Base-by-base conservation (phyloP, 306 rosid species). In the Amphicarpaea edgeworthii region DNA sequence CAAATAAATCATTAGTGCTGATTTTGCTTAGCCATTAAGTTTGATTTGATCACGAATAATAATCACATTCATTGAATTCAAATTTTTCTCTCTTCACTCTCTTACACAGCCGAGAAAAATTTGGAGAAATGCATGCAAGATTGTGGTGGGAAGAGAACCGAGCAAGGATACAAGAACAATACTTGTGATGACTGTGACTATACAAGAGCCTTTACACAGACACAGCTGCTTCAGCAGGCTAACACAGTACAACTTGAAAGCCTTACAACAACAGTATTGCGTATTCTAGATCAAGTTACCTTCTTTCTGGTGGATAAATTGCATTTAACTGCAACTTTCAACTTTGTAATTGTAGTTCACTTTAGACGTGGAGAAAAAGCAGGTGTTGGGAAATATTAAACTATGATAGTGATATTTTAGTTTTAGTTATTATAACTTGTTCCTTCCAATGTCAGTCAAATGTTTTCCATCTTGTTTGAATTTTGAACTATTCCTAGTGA, bases 131-230 rank as follows among this genome's bases (percentile, higher is more conserved):
- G 89, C 91, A 89, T 20, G 98, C 98, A 0, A 87, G 98, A 83
- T 81, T 91, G 76, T 93, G 98, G 98, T 93, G 98, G 98, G 96
- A 91, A 74, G 95, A 89, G 78, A 93, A 93, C 79, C 93, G 93
- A 23, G 89, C 87, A 0, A 86, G 98, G 93, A 91, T 93, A 79
- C 98, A 91, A 83, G 97, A 93, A 66, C 97, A 93, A 77, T 93
- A 93, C 84, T 84, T 92, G 82, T 87, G 81, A 85, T 85, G 81
- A 85, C 66, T 51, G 58, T 77, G 76, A 71, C 79, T 46, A 71
- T 63, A 76, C 57, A 34, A 34, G 60, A 47, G 78, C 58, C 64
- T 70, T 55, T 38, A 77, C 68, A 49, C 73, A 60, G 55, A 66
- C 12, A 66, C 12, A 73, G 67, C 80, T 78, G 73, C 80, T 78